Evolutionary conservation across 2,329 filamentous ascomycete species (phyloP), one percentile per base, ranked within the genome.

Genomic region (Torrubiellomyces zombiae): DNA sequence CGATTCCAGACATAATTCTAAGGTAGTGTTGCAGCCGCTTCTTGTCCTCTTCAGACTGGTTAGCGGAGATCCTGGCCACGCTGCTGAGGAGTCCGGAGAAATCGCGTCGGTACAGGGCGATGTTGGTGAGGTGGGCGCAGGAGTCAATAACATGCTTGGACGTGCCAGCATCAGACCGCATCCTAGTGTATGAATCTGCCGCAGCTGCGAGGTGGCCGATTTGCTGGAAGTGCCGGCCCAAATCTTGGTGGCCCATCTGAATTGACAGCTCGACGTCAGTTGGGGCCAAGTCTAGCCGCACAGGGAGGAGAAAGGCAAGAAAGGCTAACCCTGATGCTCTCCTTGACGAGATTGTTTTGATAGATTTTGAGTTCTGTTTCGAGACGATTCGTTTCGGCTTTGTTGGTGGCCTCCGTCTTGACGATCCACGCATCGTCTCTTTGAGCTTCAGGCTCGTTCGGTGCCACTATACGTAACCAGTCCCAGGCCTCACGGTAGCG

Each of bases 301-400:
- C 3, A 12, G 13, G 5, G 9, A 25, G 10, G 17, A 18, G 21
- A 18, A 6, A 4, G n/a, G 12, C 9, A 15, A 21, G 9, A 24
- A 13, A 11, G 7, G 27, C 32, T 22, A 60, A 91, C 83, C 38
- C 85, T 58, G 41, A 95, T 93, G 55, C 83, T 94, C 55, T 98
- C 89, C 47, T 94, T 93, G 40, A 98, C 83, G 21, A 95, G 56
- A 41, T 95, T 98, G 45, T 94, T 93, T 53, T 89, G 93, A 51
- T 95, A 95, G 2, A 75, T 76, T 48, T 83, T 85, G 12, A 98
- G 60, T 49, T 95, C 82, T 10, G 66, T 58, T 44, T 94, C 82
- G 28, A 95, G 59, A n/a, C 77, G 68, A 28, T 70, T 60, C 1
- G 75, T 75, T 48, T 92, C 77, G 2, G 57, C 53, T 37, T 68